A percentile compares a stretch with the other conserved stretches of the same genome.
These are phyloP conservation scores for Hypsizygus marmoreus DNA, from an alignment of 768 basidiomycete genomes.

Conservation along the genomic window DNA sequence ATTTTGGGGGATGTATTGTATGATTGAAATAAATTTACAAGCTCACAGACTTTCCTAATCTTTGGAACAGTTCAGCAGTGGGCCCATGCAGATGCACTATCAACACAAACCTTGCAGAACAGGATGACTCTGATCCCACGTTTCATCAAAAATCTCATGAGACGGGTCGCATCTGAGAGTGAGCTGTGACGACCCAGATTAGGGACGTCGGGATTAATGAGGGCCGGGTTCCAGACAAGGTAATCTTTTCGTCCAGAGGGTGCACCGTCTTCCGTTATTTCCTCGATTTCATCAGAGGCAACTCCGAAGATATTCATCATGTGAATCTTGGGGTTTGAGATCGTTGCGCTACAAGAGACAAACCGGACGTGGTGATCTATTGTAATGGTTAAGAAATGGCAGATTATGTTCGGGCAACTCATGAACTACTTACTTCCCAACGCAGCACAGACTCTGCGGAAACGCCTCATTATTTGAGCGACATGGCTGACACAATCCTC, in stretches of 20 bases:
- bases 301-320: slow-evolving; percentile 80
- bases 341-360: slow-evolving; percentile 88
- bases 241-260: slow-evolving; percentile 82
- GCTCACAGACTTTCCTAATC: slow-evolving; percentile 82
- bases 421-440: slow-evolving; percentile 63
- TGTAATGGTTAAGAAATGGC: not conserved
- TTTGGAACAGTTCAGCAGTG: slow-evolving; percentile 26
- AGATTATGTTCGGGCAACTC: not conserved
- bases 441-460: slow-evolving; percentile 73
- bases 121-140: slow-evolving; percentile 79
- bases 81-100: not conserved
- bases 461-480: slow-evolving; percentile 74
- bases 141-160: slow-evolving; percentile 85
- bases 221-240: slow-evolving; percentile 74
- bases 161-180: slow-evolving; percentile 63
- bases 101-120: slow-evolving; percentile 73
- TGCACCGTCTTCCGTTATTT: slow-evolving; percentile 78
- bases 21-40: too few species aligned
- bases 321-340: slow-evolving; percentile 71
- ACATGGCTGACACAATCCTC: slow-evolving; percentile 57
- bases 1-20: too few species aligned
- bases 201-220: slow-evolving; percentile 55
- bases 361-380: slow-evolving; percentile 61
- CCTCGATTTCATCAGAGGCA: slow-evolving; percentile 58
- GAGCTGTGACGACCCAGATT: slow-evolving; percentile 57